Conservation (phyloP, 176 grass and related monocot species). For the Guadua angustifolia region DNA sequence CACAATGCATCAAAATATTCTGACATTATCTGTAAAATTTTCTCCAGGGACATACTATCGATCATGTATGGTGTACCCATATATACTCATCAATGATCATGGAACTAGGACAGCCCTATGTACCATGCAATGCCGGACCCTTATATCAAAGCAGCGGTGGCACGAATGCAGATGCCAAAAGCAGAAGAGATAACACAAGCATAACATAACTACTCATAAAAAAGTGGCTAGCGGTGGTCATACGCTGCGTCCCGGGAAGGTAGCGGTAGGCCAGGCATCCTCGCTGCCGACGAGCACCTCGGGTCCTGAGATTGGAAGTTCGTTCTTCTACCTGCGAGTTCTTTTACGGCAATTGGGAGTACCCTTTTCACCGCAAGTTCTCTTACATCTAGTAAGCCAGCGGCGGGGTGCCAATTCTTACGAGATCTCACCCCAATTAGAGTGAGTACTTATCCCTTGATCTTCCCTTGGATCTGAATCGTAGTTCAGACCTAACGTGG, state of each 20-base stretch:
- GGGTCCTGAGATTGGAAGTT: background rate
- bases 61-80: background rate
- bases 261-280: conserved; percentile 51
- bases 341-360: no score
- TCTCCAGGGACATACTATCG: background rate
- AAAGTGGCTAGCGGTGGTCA: background rate
- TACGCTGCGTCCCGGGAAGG: conserved; percentile 39
- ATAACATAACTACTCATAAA: background rate
- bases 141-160: background rate
- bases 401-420: no score
- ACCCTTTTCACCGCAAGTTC: no score
- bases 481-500: no score
- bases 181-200: background rate
- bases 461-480: no score
- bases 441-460: no score
- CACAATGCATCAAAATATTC: background rate
- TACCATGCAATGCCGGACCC: background rate
- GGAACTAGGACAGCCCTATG: background rate
- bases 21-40: background rate
- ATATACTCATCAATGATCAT: background rate
- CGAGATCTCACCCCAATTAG: no score
- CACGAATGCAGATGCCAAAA: background rate
- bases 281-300: conserved; percentile 19
- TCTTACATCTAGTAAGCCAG: no score
- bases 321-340: no score